phyloP scores from a whole-genome alignment of 352 stramenopile genomes.

The Pythium rishiriense region DNA sequence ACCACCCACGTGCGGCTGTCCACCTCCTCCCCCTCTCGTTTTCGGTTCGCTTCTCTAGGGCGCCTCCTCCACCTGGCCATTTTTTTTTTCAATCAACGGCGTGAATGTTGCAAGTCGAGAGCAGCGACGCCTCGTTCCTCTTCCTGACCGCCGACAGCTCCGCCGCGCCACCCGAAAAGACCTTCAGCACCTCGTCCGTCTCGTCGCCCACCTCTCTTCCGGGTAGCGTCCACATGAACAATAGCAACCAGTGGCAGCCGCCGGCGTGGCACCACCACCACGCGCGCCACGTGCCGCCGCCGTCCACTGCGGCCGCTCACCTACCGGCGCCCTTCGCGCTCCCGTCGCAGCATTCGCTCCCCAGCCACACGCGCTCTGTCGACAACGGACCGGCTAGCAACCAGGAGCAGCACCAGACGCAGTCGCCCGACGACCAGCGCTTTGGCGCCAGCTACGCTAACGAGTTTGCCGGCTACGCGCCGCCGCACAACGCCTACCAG shows the following conservation, averaged over 20 bases:
- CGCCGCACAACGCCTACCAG: constrained; percentile 12
- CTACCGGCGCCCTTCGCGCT: constrained; percentile 14
- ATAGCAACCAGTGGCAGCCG: constrained; percentile 27
- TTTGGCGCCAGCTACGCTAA: constrained; percentile 13
- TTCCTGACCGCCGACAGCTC: constrained; percentile 23
- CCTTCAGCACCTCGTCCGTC: not conserved
- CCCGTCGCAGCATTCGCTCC: not conserved
- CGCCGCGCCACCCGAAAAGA: constrained; percentile 19
- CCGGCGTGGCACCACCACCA: constrained; percentile 20
- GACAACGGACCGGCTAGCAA: constrained; percentile 7
- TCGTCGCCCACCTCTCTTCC: not conserved
- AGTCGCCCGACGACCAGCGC: constrained; percentile 11
- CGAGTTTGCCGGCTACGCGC: constrained; percentile 4
- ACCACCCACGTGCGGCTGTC: constrained; percentile 3
- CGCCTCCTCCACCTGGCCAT: not conserved
- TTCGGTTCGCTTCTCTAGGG: not conserved
- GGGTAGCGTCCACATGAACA: constrained; percentile 2
- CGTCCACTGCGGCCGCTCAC: constrained; percentile 7
- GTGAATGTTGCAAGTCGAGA: constrained; percentile 32
- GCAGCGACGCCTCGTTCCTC: constrained; percentile 23
- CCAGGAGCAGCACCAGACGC: constrained; percentile 3
- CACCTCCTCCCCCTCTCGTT: not conserved
- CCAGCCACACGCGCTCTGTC: constrained; percentile 9
- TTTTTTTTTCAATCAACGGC: not conserved
- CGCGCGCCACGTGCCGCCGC: constrained; percentile 12